These are phyloP conservation scores for Suillus subluteus DNA, from an alignment of 768 basidiomycete species.

Conservation along the genomic window DNA sequence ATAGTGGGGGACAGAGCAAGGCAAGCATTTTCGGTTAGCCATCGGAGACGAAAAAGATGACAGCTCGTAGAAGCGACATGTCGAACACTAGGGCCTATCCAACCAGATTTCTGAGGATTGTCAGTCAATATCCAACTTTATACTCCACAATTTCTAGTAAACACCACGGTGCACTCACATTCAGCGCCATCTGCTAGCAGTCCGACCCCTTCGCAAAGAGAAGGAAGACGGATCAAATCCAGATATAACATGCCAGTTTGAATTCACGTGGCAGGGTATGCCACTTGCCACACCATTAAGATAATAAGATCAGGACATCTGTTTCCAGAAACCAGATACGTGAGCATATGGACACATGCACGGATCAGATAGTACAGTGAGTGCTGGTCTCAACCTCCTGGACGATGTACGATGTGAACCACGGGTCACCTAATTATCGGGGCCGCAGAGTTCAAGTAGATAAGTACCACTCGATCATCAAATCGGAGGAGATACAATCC, in stretches of 20 bases:
- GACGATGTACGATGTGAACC: not conserved
- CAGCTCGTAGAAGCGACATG: not conserved
- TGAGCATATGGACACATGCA: not conserved
- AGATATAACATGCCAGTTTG: not conserved
- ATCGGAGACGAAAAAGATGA: not conserved
- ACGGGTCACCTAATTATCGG: not conserved
- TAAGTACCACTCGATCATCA: not conserved
- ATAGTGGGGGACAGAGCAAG: not conserved
- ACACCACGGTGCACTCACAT: not conserved
- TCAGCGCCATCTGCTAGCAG: not conserved
- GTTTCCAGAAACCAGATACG: not conserved
- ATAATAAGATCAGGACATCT: not conserved
- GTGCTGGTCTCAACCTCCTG: not conserved
- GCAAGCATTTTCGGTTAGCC: not conserved
- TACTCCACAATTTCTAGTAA: not conserved
- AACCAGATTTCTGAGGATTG: not conserved
- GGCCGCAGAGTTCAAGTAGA: not conserved
- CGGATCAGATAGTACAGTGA: not conserved
- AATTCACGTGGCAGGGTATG: not conserved
- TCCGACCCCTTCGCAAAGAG: not conserved
- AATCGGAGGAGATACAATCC: slow-evolving; percentile 1
- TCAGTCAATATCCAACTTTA: not conserved
- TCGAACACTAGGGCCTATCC: not conserved
- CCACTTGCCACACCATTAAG: not conserved
- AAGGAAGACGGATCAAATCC: not conserved